Base-by-base conservation (phyloP, 108 stramenopile species). In the Nannochloropsis oceanica region DNA sequence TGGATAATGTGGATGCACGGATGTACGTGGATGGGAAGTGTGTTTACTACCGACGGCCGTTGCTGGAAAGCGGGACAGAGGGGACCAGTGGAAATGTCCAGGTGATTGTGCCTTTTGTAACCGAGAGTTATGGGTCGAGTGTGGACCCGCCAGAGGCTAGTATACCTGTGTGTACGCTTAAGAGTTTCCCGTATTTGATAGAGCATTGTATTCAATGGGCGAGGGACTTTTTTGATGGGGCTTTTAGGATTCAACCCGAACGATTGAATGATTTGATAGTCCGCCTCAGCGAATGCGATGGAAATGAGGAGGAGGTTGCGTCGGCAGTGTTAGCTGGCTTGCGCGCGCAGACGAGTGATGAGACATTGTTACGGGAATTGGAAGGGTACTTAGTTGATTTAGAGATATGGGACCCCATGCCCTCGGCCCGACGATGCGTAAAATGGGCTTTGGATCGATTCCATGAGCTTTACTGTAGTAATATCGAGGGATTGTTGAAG, bases 91-190 rank as follows among this genome's bases (percentile, higher is more conserved):
- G 88, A 26, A 90, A 88, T 79, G 91, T 91, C 18, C 89, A 92
- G 87, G 90, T 90, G 34, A 84, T 91, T 24, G 82, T 92, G n/a
- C 92, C 92, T 12, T 43, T 44, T 24, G 44, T 80, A 25, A 90
- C 89, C 9, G 92, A 91, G 84, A 84, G 81, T 26, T 93, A 92
- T 86, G 80, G 85, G 43, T 44, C 85, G 43, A 87, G 87, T 81
- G 90, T 81, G 12, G 92, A 91, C 42, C 91, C 88, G 46, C 85
- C 79, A 25, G 90, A 88, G 25, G 88, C 50, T 12, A 81, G 46
- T 25, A 87, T 93, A 43, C 92, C 93, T 8, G 86, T 92, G 44
- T 93, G 93, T 89, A 93, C 93, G 27, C 80, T 93, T 26, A 91
- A 93, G 84, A 50, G 89, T 50, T 92, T 91, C 85, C 93, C 93